phyloP scores from a whole-genome alignment of 2,329 filamentous ascomycete species.

The Pseudogymnoascus pannorum region DNA sequence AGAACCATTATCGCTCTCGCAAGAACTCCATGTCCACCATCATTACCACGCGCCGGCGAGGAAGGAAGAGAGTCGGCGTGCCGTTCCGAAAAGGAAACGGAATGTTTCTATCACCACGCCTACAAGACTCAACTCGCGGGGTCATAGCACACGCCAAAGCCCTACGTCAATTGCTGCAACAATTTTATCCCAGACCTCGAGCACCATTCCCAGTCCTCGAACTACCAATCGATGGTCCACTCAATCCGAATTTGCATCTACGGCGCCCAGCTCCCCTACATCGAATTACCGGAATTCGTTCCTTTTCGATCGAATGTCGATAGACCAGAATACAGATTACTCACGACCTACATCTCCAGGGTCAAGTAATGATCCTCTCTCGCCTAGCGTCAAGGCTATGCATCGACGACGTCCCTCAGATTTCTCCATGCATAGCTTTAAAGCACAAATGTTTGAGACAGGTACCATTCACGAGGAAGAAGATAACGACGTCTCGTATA shows the following conservation, averaged over 20 bases:
- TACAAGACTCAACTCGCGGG: slow-evolving; percentile 34
- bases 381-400: slow-evolving; percentile 45
- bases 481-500: slow-evolving; percentile 26
- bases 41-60: slow-evolving; percentile 70
- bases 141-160: slow-evolving; percentile 32
- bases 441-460: neutral
- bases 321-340: slow-evolving; percentile 49
- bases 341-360: slow-evolving; percentile 77
- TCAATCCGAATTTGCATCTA: slow-evolving; percentile 63
- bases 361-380: slow-evolving; percentile 62
- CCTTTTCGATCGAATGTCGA: slow-evolving; percentile 68
- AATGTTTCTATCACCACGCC: slow-evolving; percentile 48
- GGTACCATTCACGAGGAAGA: slow-evolving; percentile 30
- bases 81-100: slow-evolving; percentile 61
- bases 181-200: slow-evolving; percentile 39
- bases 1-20: slow-evolving; percentile 40
- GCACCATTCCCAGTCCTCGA: slow-evolving; percentile 42
- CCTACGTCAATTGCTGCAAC: slow-evolving; percentile 35
- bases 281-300: slow-evolving; percentile 66
- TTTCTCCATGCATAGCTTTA: slow-evolving; percentile 35
- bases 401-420: slow-evolving; percentile 52
- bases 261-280: slow-evolving; percentile 72
- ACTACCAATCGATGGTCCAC: slow-evolving; percentile 55
- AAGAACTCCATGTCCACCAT: slow-evolving; percentile 87
- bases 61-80: slow-evolving; percentile 48